A percentile compares a stretch with the other conserved stretches of the same genome.
Evolutionary conservation across 2,329 filamentous ascomycete genomes (phyloP).

Genomic region (Dothiorella sarmentorum): DNA sequence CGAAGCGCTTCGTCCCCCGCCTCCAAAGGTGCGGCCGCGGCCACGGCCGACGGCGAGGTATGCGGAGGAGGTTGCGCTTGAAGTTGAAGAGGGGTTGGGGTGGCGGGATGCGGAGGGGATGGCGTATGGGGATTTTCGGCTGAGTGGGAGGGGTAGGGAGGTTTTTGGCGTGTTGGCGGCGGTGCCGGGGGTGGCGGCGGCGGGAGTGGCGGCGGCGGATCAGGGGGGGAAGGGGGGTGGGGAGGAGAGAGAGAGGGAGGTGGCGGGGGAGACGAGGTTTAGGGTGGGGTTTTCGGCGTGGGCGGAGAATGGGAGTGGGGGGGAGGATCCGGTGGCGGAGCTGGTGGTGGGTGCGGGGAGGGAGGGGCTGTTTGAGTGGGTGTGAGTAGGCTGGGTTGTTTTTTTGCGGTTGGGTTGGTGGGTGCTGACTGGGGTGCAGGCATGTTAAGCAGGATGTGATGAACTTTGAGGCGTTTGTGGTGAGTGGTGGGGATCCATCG

Average conservation of each 20-base stretch:
- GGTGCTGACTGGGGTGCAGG: not conserved
- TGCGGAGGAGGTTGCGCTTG: not conserved
- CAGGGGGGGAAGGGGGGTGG: not conserved
- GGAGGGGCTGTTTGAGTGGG: not conserved
- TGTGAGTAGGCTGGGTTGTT: not conserved
- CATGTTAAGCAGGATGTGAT: constrained; percentile 6
- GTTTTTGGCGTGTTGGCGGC: not conserved
- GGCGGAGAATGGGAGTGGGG: constrained; percentile 5
- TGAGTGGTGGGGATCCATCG: not conserved
- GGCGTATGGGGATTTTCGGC: not conserved
- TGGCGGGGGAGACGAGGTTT: not conserved
- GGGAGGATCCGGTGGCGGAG: constrained; percentile 8
- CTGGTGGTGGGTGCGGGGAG: not conserved
- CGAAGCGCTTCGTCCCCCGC: not conserved
- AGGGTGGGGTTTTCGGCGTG: not conserved
- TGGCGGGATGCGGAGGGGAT: not conserved
- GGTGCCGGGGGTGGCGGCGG: not conserved
- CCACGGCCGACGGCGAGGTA: not conserved
- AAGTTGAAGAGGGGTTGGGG: not conserved
- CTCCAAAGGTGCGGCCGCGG: not conserved
- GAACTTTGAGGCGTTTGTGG: not conserved
- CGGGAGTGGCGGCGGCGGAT: not conserved
- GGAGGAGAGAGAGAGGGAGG: not conserved
- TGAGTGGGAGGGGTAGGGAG: not conserved
- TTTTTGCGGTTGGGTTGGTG: not conserved